A percentile compares a stretch with the other conserved stretches of the same genome.
Evolutionary conservation across 2,329 filamentous ascomycete species (phyloP).

Genomic region (Juglanconis sp.): DNA sequence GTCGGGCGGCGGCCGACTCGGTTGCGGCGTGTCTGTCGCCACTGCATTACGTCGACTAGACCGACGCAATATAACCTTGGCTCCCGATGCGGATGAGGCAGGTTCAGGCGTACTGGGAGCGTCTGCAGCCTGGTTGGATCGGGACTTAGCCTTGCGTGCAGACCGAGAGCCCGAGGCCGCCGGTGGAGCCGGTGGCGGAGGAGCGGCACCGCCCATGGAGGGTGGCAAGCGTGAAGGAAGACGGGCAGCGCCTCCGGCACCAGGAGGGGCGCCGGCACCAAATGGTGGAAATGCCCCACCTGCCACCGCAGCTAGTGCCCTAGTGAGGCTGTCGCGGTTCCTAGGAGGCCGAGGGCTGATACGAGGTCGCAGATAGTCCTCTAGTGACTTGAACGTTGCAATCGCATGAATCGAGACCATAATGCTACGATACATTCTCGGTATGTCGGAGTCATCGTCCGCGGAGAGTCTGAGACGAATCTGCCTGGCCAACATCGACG

Average conservation of each 20-base stretch:
- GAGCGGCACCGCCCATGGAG: constrained; percentile 20
- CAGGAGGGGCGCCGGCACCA: constrained; percentile 43
- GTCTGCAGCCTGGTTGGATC: constrained; percentile 39
- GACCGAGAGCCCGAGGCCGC: constrained; percentile 43
- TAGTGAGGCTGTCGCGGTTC: constrained; percentile 58
- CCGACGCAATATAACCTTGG: constrained; percentile 59
- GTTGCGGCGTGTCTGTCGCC: constrained; percentile 48
- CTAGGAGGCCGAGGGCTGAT: constrained; percentile 61
- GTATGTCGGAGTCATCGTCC: constrained; percentile 87
- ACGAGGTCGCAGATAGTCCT: constrained; percentile 89
- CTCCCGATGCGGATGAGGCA: constrained; percentile 46
- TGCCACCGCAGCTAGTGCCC: constrained; percentile 73
- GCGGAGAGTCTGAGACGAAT: constrained; percentile 84
- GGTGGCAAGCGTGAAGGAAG: constrained; percentile 37
- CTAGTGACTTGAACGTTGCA: constrained; percentile 92
- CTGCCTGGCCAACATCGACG: constrained; percentile 96
- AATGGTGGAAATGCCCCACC: constrained; percentile 58
- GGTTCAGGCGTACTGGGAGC: constrained; percentile 42
- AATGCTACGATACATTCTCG: constrained; percentile 81
- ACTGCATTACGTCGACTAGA: constrained; percentile 60
- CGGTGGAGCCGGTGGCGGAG: constrained; percentile 35
- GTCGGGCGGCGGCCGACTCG: constrained; percentile 50
- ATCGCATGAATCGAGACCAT: constrained; percentile 99
- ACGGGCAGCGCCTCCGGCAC: constrained; percentile 48
- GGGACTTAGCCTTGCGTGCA: constrained; percentile 45